Evolutionary conservation across 257 asterid species (phyloP), one percentile per base, ranked within the genome.

Genomic region (Pogostemon cablin): DNA sequence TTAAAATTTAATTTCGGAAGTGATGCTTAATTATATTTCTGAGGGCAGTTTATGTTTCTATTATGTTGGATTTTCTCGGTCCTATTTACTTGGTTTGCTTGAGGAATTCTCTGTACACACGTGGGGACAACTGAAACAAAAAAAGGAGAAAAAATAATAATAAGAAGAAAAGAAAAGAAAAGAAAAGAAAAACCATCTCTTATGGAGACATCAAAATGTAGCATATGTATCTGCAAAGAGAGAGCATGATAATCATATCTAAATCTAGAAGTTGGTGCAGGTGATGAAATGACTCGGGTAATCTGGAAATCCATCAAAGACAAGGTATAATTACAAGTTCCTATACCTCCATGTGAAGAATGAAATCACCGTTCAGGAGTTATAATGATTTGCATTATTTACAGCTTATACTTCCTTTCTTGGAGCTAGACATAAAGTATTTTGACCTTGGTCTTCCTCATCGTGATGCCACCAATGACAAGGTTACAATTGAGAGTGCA

Each of bases 341-440:
- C 15, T 11, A 25, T 25, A 58, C 6, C 54, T 48, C 52, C 46
- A 65, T 56, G 7, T 38, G 3, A 39, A 53, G 37, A 6, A 25
- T 12, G 11, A 35, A 39, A 39, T 52, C 44, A 11, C 32, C 34
- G 25, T 72, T 49, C 64, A 7, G 55, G 48, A 17, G 49, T 42
- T 50, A 9, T 72, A 64, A 49, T 67, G 64, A 40, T 48, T 63
- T 58, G 34, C 20, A 32, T 62, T 49, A 39, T 67, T 71, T 82
- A 34, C 87, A 87, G 95, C 89, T 87, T 65, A 81, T 87, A 75
- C 81, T 80, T 62, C 95, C 95, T 56, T 87, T 85, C 75, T 73
- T 87, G 81, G 91, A 87, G 86, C 81, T 87, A 46, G 91, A 87
- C 60, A 85, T 87, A 38, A 87, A 87, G 85, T 85, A 87, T 74